Percentiles rank a stretch among this genome's conserved stretches.
Evolutionary conservation across 2,329 filamentous ascomycete species (phyloP).

Genomic region (Sclerotinia sclerotiorum): DNA sequence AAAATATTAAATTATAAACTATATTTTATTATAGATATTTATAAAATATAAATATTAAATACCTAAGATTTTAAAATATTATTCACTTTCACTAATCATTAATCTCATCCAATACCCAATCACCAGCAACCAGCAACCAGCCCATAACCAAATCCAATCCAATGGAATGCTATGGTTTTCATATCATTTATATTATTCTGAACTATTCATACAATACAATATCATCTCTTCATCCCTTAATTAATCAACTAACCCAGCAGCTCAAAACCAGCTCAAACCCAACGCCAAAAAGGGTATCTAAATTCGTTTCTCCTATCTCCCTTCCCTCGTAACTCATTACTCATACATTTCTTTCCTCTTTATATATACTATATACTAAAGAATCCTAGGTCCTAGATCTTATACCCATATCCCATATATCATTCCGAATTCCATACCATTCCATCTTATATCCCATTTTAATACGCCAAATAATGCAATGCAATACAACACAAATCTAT

Average conservation of each 20-base stretch:
- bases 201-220: background rate
- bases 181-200: background rate
- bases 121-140: too few relatives aligned
- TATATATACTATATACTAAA: too few relatives aligned
- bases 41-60: too few relatives aligned
- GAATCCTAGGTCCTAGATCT: background rate
- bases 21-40: too few relatives aligned
- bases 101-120: too few relatives aligned
- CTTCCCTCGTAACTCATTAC: background rate
- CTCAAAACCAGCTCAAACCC: background rate
- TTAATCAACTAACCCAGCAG: background rate
- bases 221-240: background rate
- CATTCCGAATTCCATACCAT: background rate
- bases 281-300: constrained; percentile 14
- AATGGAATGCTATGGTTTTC: too few relatives aligned
- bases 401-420: background rate
- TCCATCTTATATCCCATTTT: background rate
- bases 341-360: background rate
- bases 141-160: too few relatives aligned
- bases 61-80: too few relatives aligned
- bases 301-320: background rate
- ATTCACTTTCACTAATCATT: too few relatives aligned
- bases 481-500: background rate
- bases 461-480: background rate
- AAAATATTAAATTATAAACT: too few relatives aligned